Conservation (phyloP, 1,284 basidiomycete species). For the Cystobasidium sp. region DNA sequence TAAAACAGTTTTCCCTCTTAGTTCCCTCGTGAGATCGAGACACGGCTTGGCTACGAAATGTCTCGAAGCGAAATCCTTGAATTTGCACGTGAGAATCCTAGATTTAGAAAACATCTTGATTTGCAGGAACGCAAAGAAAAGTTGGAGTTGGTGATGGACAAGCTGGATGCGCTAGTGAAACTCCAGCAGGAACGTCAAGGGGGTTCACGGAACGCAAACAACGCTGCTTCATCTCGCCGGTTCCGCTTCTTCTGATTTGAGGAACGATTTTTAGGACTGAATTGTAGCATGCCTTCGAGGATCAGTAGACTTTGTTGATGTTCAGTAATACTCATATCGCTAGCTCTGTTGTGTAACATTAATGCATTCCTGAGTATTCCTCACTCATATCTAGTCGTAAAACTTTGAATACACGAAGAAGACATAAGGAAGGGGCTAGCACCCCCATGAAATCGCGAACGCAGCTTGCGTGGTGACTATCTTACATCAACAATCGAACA, state of each 20-base stretch:
- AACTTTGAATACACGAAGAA: no score
- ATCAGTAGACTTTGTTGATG: slow-evolving; percentile 5
- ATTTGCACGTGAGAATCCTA: slow-evolving; percentile 94
- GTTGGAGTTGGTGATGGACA: slow-evolving; percentile 70
- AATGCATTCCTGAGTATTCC: not conserved
- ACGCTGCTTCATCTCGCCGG: not conserved
- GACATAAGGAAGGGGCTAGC: no score
- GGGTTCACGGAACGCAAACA: not conserved
- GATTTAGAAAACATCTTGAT: slow-evolving; percentile 83
- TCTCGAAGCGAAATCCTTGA: slow-evolving; percentile 80
- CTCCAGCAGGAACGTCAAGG: slow-evolving; percentile 42
- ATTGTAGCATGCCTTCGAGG: not conserved
- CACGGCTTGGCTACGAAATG: slow-evolving; percentile 87
- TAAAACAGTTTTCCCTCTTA: slow-evolving; percentile 54
- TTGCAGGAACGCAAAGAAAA: slow-evolving; percentile 96
- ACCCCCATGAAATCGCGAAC: no score
- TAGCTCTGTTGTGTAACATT: not conserved
- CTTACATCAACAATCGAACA: slow-evolving; percentile 5
- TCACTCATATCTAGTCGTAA: not conserved
- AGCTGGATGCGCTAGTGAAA: slow-evolving; percentile 40
- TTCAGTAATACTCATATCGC: not conserved
- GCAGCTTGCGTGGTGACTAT: not conserved
- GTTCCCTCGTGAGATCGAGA: slow-evolving; percentile 97
- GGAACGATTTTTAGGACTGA: not conserved
- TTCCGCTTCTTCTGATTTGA: slow-evolving; percentile 18